Conservation (phyloP, 495 filamentous ascomycete species). For the Collariella sp. region DNA sequence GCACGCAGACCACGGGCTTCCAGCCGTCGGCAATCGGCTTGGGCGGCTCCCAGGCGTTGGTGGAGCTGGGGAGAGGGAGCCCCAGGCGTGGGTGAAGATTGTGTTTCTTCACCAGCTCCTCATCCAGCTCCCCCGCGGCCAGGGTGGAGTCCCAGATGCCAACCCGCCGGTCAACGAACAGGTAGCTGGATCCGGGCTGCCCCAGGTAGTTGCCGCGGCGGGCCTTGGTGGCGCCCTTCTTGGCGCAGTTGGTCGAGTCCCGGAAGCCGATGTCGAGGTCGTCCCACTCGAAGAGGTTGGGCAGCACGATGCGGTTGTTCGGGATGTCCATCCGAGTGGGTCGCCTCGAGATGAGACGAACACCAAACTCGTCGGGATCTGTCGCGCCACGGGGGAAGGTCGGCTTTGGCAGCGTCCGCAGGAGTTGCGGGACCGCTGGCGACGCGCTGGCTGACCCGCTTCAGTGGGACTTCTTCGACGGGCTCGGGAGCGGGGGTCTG, state of each 20-base stretch:
- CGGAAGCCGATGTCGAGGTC: conserved; percentile 43
- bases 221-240: conserved; percentile 32
- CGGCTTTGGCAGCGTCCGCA: conserved; percentile 22
- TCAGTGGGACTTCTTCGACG: conserved; percentile 14
- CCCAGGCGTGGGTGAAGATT: conserved; percentile 37
- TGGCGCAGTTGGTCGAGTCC: conserved; percentile 38
- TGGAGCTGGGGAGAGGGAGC: conserved; percentile 31
- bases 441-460: conserved; percentile 8
- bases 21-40: conserved; percentile 24
- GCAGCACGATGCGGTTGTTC: conserved; percentile 40
- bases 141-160: conserved; percentile 36
- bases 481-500: conserved; percentile 28
- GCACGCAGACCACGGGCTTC: conserved; percentile 30
- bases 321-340: conserved; percentile 22
- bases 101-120: conserved; percentile 34
- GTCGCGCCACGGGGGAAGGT: conserved; percentile 32
- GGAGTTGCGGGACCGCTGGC: conserved; percentile 13
- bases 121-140: conserved; percentile 34
- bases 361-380: conserved; percentile 34
- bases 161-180: conserved; percentile 37
- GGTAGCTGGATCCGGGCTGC: conserved; percentile 33
- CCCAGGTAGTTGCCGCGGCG: conserved; percentile 34
- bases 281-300: conserved; percentile 30
- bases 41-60: conserved; percentile 31
- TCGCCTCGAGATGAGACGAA: conserved; percentile 29